Conservation (phyloP, 306 rosid species). For the Gillenia trifoliata region DNA sequence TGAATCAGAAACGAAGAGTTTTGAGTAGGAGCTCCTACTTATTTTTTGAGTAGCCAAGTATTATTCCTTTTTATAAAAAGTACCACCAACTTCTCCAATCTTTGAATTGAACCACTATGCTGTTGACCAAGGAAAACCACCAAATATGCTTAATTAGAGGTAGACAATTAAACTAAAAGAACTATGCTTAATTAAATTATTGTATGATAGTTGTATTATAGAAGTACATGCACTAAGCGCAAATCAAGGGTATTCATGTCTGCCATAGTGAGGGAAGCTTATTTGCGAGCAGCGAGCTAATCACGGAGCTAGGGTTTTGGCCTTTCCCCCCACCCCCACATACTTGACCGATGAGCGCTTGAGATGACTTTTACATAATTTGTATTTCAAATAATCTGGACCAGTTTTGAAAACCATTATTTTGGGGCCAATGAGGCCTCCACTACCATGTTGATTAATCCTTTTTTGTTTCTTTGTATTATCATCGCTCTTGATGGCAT, state of each 20-base stretch:
- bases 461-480: neutral
- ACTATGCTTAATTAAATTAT: neutral
- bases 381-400: neutral
- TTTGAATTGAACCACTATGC: neutral
- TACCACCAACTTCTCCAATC: neutral
- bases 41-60: neutral
- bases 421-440: neutral
- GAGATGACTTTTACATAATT: neutral
- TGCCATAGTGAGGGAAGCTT: neutral
- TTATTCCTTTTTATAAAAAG: neutral
- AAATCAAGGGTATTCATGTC: constrained; percentile 23
- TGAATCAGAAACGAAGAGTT: too few species aligned
- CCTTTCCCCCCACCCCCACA: neutral
- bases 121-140: too few species aligned
- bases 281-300: neutral
- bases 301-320: neutral
- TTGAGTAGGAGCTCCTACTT: too few species aligned
- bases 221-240: constrained; percentile 24
- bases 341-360: neutral
- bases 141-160: neutral
- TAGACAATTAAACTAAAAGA: neutral
- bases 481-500: neutral
- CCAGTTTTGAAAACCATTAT: neutral
- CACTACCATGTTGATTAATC: neutral
- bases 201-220: neutral